Percentiles rank a stretch among this genome's conserved stretches.
phyloP scores from a whole-genome alignment of 495 filamentous ascomycete species.

The Podospora pseudocomata region DNA sequence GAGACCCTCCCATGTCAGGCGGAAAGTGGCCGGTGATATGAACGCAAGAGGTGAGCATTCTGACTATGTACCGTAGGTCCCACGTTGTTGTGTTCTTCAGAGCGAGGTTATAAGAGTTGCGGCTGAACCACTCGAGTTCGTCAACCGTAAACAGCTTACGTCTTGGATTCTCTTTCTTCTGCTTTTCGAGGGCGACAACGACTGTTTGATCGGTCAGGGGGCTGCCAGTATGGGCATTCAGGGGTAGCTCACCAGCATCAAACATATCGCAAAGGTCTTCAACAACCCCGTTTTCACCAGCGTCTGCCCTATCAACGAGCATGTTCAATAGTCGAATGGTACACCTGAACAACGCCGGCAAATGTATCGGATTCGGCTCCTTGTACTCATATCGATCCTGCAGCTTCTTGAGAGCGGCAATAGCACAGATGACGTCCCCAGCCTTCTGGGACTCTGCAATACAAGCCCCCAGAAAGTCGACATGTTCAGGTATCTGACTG shows the following conservation, averaged over 20 bases:
- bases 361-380: conserved; percentile 52
- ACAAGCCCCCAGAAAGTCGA: conserved; percentile 69
- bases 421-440: conserved; percentile 56
- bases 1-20: conserved; percentile 37
- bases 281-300: conserved; percentile 28
- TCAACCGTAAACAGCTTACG: conserved; percentile 48
- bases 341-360: conserved; percentile 65
- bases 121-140: conserved; percentile 79
- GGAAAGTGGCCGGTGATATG: conserved; percentile 61
- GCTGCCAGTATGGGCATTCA: neutral
- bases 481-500: conserved; percentile 42
- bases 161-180: conserved; percentile 26
- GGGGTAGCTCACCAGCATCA: conserved; percentile 52
- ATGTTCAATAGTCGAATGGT: conserved; percentile 57
- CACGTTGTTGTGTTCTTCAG: conserved; percentile 57
- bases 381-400: conserved; percentile 52
- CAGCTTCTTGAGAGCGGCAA: conserved; percentile 56
- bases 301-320: conserved; percentile 45
- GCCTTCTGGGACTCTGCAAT: conserved; percentile 67
- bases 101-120: conserved; percentile 71
- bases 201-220: conserved; percentile 36
- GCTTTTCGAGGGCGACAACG: conserved; percentile 46
- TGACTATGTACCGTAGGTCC: conserved; percentile 48
- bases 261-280: conserved; percentile 60
- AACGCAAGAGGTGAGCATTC: conserved; percentile 58